Conservation (phyloP, 805 yeast species). For the Cyberlindnera nakhonratchasimensis region DNA sequence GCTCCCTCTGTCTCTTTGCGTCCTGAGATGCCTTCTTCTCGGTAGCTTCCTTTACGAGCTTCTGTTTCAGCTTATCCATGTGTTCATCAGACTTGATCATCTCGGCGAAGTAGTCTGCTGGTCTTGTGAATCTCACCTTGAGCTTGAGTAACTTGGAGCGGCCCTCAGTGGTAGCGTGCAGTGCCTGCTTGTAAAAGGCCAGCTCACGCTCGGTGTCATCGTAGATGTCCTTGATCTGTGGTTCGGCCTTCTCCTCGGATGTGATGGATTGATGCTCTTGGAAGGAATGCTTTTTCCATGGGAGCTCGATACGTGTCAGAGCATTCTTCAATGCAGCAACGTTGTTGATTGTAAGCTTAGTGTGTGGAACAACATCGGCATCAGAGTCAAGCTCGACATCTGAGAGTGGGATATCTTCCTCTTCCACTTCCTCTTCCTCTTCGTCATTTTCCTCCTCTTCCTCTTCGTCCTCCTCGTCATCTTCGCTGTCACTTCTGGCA, state of each 20-base stretch:
- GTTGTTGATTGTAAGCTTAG: conserved; percentile 86
- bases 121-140: conserved; percentile 86
- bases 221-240: conserved; percentile 77
- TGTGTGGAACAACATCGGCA: conserved; percentile 90
- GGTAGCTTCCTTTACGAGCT: conserved; percentile 72
- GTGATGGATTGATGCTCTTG: conserved; percentile 79
- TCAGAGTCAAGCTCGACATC: conserved; percentile 93
- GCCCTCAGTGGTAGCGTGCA: conserved; percentile 75
- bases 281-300: conserved; percentile 62
- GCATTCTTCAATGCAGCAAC: conserved; percentile 74
- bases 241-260: conserved; percentile 55
- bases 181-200: conserved; percentile 92
- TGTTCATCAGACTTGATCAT: conserved; percentile 98
- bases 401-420: conserved; percentile 80
- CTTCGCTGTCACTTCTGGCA: conserved; percentile 49
- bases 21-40: conserved; percentile 90
- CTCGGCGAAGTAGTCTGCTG: conserved; percentile 95
- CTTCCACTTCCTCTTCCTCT: conserved; percentile 62
- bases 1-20: conserved; percentile 88
- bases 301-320: conserved; percentile 59
- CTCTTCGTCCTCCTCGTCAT: conserved; percentile 33
- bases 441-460: conserved; percentile 48
- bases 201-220: conserved; percentile 96
- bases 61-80: conserved; percentile 88
- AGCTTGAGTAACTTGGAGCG: conserved; percentile 61